Evolutionary conservation across 2,329 filamentous ascomycete species (phyloP), one percentile per base, ranked within the genome.

Genomic region (Microcera coccophila): DNA sequence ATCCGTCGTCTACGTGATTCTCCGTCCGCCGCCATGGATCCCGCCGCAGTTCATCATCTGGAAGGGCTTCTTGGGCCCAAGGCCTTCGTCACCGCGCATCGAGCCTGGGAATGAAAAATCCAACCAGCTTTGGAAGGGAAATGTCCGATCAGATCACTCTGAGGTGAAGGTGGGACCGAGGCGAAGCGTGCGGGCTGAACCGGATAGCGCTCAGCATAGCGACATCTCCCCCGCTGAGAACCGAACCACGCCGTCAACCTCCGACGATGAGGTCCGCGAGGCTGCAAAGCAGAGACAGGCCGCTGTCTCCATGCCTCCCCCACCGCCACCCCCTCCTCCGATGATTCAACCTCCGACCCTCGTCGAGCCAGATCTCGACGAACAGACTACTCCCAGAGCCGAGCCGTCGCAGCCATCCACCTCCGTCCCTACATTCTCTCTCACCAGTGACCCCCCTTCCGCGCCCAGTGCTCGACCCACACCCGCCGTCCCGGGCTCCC

Each of bases 1-100:
- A 33, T 80, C 80, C 1, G 65, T 83, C 42, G 71, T 82, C 35
- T 77, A 75, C 55, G 62, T 83, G 49, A 65, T 75, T 54, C 69
- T 82, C 47, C 72, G 73, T 31, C 74, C 74, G 42, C 75, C 73
- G 38, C 64, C 70, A 35, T 73, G 77, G 64, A 62, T 79, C 41
- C 51, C 58, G 22, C 47, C 55, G 24, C 59, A 58, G 41, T 42
- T 59, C 19, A 44, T 63, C 7, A 26, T 57, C 21, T 53, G 47
- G 21, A 54, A 49, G 24, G 44, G 44, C 21, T 35, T 31, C 7
- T 16, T 36, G 17, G 17, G 17, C 8, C 7, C 12, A 8, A 9
- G 16, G 18, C 7, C 33, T 5, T 5, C 33, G 33, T 20, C 33
- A 18, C 17, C 12, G 33, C 33, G 33, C 15, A 20, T n/a, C 18